Evolutionary conservation across 306 rosid species (phyloP).

Genomic region (Abrus pulchellus): DNA sequence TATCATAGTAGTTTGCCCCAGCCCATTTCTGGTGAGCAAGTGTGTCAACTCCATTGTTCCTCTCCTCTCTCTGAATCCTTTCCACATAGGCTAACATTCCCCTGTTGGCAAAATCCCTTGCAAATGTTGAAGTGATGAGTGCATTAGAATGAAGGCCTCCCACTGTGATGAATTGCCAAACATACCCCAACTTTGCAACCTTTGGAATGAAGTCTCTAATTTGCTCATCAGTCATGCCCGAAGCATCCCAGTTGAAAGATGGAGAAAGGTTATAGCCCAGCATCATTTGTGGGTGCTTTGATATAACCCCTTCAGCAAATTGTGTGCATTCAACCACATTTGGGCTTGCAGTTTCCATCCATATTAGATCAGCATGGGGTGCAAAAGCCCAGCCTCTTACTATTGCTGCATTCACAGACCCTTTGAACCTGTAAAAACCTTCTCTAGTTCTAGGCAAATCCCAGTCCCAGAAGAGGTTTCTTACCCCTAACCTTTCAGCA

Average conservation of each 20-base stretch:
- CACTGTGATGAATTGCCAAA: conserved; percentile 95
- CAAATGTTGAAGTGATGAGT: conserved; percentile 75
- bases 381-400: conserved; percentile 92
- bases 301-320: conserved; percentile 80
- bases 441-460: conserved; percentile 95
- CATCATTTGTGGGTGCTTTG: conserved; percentile 69
- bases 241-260: conserved; percentile 98
- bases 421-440: conserved; percentile 88
- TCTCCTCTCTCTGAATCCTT: conserved; percentile 95
- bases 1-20: conserved; percentile 92
- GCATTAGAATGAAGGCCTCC: conserved; percentile 94
- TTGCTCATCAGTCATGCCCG: conserved; percentile 83
- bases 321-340: conserved; percentile 76
- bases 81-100: conserved; percentile 98
- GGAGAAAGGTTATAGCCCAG: conserved; percentile 92
- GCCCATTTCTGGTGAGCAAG: conserved; percentile 99
- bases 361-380: conserved; percentile 78
- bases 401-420: conserved; percentile 77
- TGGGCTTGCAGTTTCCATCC: conserved; percentile 94
- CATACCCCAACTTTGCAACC: conserved; percentile 83
- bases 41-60: conserved; percentile 90
- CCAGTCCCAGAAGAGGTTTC: conserved; percentile 91
- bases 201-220: conserved; percentile 88
- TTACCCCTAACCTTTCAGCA: conserved; percentile 71
- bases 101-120: conserved; percentile 78